These are phyloP conservation scores for Globisporangium parvum DNA, from an alignment of 352 stramenopile species.

Conservation along the genomic window DNA sequence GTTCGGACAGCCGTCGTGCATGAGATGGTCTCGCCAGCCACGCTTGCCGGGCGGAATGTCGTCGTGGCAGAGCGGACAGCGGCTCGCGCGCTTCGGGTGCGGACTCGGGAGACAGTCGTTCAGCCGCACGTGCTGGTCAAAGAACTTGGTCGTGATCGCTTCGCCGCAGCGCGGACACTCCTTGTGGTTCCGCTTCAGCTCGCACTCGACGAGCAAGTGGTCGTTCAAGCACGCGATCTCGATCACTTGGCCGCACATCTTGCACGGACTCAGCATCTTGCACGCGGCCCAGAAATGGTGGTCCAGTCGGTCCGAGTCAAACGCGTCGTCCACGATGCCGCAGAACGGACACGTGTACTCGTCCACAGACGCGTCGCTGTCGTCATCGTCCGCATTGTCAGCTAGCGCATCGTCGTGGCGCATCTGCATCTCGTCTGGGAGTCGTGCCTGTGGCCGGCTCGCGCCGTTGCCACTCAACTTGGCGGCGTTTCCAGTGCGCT, in stretches of 20 bases:
- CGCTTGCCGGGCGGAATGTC: constrained; percentile 56
- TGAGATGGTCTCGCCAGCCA: constrained; percentile 65
- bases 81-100: constrained; percentile 53
- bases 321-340: constrained; percentile 77
- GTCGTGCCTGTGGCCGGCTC: constrained; percentile 11
- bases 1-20: constrained; percentile 64
- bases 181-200: constrained; percentile 77
- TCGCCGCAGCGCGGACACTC: constrained; percentile 76
- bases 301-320: constrained; percentile 86
- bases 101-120: constrained; percentile 64
- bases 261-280: constrained; percentile 88
- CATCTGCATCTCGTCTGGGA: constrained; percentile 18
- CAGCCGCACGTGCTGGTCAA: constrained; percentile 69
- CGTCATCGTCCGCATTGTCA: constrained; percentile 30
- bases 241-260: constrained; percentile 91
- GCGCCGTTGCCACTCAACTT: not conserved
- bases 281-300: constrained; percentile 92
- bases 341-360: constrained; percentile 92
- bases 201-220: constrained; percentile 87
- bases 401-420: constrained; percentile 21
- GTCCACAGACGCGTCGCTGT: constrained; percentile 68
- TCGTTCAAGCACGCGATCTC: constrained; percentile 89
- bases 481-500: constrained; percentile 5
- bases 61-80: constrained; percentile 81
- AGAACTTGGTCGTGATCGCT: constrained; percentile 82